Evolutionary conservation across 176 grass and related monocot genomes (phyloP), one percentile per base, ranked within the genome.

Genomic region (Tuctoria greenei): DNA sequence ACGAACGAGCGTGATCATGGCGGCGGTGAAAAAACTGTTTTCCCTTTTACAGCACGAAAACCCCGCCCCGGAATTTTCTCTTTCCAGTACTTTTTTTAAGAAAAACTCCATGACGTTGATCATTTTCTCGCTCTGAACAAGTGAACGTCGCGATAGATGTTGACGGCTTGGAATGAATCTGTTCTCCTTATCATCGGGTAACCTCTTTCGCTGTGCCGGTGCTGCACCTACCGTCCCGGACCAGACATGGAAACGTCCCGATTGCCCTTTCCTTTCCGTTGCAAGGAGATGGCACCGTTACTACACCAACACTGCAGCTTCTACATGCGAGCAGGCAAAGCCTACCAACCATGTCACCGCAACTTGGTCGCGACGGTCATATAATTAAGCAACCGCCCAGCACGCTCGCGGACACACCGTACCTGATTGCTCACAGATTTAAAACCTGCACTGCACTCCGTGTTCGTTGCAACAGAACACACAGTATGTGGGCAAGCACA

Each of bases 41-140:
- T 69, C 25, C 64, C 64, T 86, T 75, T 64, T 63, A 86, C 83
- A 52, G 35, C 38, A 75, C 54, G 70, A 74, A 51, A 67, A n/a
- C 7, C 24, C 21, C 1, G 23, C 31, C 8, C 13, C 9, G 3
- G 9, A 64, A 11, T 70, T 20, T 15, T 43, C 6, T 64, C 13
- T 71, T 31, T 10, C 34, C 20, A 0, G 51, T 7, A 6, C 11
- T n/a, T n/a, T n/a, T n/a, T n/a, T n/a, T n/a, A n/a, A n/a, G 17
- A 47, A 56, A 26, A 4, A 44, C 66, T 13, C 28, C 10, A 4
- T 21, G 67, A 79, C 9, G 57, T 1, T 9, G 52, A 41, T 49
- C 11, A 10, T 68, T 75, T 37, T 46, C 15, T 45, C 27, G 7
- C 2, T 17, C 17, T 44, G 52, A 15, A 16, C 12, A 10, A 77